Conservation (phyloP, 2,329 filamentous ascomycete genomes). For the Clonostachys rosea region DNA sequence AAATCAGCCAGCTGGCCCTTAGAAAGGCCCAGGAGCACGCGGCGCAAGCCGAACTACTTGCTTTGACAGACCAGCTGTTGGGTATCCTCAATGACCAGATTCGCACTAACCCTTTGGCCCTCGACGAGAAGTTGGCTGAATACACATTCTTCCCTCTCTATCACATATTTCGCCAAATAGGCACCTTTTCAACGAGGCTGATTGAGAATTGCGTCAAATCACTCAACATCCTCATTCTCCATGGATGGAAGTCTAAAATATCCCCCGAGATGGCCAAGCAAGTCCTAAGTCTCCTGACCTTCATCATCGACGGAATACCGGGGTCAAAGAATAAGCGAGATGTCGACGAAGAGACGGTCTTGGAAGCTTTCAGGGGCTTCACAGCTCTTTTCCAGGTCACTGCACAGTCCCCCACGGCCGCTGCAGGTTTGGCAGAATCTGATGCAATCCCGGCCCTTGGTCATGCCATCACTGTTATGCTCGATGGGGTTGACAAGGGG, state of each 20-base stretch:
- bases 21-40: conserved; percentile 35
- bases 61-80: conserved; percentile 39
- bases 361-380: conserved; percentile 68
- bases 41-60: conserved; percentile 35
- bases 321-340: conserved; percentile 37
- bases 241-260: conserved; percentile 75
- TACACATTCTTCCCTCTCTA: conserved; percentile 94
- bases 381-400: conserved; percentile 59
- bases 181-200: conserved; percentile 64
- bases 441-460: conserved; percentile 73
- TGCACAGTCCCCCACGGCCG: conserved; percentile 40
- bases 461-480: conserved; percentile 73
- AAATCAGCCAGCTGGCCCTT: conserved; percentile 53
- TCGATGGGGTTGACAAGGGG: conserved; percentile 67
- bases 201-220: conserved; percentile 76
- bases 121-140: conserved; percentile 84
- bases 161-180: conserved; percentile 75
- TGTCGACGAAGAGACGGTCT: conserved; percentile 68
- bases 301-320: conserved; percentile 72
- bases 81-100: conserved; percentile 38
- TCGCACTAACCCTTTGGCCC: conserved; percentile 33
- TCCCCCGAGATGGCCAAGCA: conserved; percentile 73
- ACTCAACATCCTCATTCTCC: conserved; percentile 64
- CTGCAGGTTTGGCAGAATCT: conserved; percentile 45
- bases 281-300: conserved; percentile 77